A percentile compares a stretch with the other conserved stretches of the same genome.
Conservation (phyloP, 441 rosid species). For the Capsella rubella region DNA sequence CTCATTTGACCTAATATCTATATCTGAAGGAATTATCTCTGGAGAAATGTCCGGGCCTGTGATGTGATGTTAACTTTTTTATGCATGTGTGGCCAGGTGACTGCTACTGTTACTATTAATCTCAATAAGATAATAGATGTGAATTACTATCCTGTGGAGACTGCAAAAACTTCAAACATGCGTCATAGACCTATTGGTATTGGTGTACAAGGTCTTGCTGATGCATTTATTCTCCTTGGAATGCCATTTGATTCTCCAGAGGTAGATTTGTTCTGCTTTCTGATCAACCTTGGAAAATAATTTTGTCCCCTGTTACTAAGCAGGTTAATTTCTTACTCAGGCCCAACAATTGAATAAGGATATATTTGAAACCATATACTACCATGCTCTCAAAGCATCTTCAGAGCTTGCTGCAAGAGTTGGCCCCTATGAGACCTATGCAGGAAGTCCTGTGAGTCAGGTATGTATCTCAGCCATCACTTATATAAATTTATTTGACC, state of each 20-base stretch:
- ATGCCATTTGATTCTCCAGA: constrained; percentile 87
- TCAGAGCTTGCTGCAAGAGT: constrained; percentile 64
- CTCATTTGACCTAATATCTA: not conserved
- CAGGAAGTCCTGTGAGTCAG: constrained; percentile 84
- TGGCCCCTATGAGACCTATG: constrained; percentile 71
- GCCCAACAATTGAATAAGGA: constrained; percentile 83
- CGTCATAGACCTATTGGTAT: constrained; percentile 88
- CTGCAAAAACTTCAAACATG: constrained; percentile 69
- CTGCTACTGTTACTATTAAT: constrained; percentile 64
- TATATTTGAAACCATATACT: constrained; percentile 83
- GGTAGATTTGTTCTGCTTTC: constrained; percentile 49
- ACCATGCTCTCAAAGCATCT: constrained; percentile 73
- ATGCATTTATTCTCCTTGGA: constrained; percentile 82
- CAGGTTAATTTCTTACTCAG: constrained; percentile 45
- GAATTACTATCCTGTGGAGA: constrained; percentile 81
- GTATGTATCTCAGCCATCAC: constrained; percentile 37
- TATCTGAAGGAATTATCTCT: not conserved
- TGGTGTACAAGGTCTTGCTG: constrained; percentile 94
- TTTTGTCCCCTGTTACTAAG: not conserved
- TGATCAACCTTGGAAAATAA: not conserved
- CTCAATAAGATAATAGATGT: constrained; percentile 82
- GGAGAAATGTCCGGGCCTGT: not conserved
- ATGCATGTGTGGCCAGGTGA: constrained; percentile 52
- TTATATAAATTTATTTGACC: not conserved
- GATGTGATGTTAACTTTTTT: not conserved